A percentile compares a stretch with the other conserved stretches of the same genome.
phyloP scores from a whole-genome alignment of 75 land plant species.

The Isoetes taiwanensis region DNA sequence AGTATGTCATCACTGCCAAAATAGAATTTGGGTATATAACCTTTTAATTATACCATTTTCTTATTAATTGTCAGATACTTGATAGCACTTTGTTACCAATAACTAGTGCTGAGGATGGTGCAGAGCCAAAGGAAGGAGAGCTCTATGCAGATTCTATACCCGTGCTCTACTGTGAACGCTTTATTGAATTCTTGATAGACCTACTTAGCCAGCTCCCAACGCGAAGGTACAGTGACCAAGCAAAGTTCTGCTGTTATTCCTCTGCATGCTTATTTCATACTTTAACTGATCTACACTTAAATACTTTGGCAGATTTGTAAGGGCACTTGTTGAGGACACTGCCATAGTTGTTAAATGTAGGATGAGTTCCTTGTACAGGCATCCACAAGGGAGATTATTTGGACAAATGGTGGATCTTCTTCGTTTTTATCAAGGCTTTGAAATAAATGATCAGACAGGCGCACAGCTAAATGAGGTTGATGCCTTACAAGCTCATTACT shows the following conservation, averaged over 20 bases:
- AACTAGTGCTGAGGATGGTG: slow-evolving; percentile 8
- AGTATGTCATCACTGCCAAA: background rate
- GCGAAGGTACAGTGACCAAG: slow-evolving; percentile 40
- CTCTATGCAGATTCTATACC: slow-evolving; percentile 8
- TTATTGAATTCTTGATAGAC: slow-evolving; percentile 93
- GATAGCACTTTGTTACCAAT: slow-evolving; percentile 40
- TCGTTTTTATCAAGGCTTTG: slow-evolving; percentile 84
- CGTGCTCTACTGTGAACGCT: slow-evolving; percentile 85
- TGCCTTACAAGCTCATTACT: slow-evolving; percentile 69
- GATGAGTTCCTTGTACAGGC: slow-evolving; percentile 68
- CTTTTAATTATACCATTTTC: background rate
- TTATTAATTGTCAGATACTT: slow-evolving; percentile 29
- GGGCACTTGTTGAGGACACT: slow-evolving; percentile 72
- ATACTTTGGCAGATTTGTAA: slow-evolving; percentile 37
- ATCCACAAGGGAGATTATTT: slow-evolving; percentile 74
- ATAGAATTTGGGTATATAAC: background rate
- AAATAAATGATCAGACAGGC: slow-evolving; percentile 85
- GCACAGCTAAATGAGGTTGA: slow-evolving; percentile 73
- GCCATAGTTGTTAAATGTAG: slow-evolving; percentile 86
- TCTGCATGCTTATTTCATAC: background rate
- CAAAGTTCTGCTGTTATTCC: background rate
- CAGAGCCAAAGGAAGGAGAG: slow-evolving; percentile 8
- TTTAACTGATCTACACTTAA: background rate
- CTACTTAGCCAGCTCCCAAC: slow-evolving; percentile 90
- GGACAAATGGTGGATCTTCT: slow-evolving; percentile 83